A percentile compares a stretch with the other conserved stretches of the same genome.
Evolutionary conservation across 2,329 filamentous ascomycete genomes (phyloP).

Genomic region (Hypoxylon sp.): DNA sequence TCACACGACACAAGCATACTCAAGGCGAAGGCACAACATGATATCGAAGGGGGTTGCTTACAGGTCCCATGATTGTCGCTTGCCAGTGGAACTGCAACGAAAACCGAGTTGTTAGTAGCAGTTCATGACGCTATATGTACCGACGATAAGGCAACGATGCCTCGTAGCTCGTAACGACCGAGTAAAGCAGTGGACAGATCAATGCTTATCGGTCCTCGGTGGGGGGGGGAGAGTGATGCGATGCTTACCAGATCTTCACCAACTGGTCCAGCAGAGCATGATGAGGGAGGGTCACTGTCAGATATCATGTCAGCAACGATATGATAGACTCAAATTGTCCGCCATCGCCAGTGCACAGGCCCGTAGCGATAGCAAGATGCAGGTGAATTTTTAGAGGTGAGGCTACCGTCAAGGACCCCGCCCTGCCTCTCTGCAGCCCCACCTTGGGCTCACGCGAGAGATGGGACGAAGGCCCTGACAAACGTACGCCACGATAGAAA

Average conservation of each 20-base stretch:
- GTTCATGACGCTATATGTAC: constrained; percentile 5
- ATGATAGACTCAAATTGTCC: constrained; percentile 29
- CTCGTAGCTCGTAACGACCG: constrained; percentile 41
- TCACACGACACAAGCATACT: background rate
- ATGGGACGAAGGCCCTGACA: constrained; percentile 28
- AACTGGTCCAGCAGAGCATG: constrained; percentile 96
- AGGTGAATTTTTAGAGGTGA: constrained; percentile 15
- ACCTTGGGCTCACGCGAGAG: constrained; percentile 45
- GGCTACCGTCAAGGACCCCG: constrained; percentile 43
- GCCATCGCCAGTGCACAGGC: background rate
- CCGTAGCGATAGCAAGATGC: background rate
- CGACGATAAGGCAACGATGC: background rate
- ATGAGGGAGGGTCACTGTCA: constrained; percentile 93
- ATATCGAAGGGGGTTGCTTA: constrained; percentile 62
- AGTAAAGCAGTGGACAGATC: constrained; percentile 36
- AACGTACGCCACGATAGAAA: constrained; percentile 35
- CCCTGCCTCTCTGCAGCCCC: constrained; percentile 44
- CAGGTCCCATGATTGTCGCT: constrained; percentile 99
- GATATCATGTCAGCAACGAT: constrained; percentile 48
- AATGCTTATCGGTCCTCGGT: constrained; percentile 44
- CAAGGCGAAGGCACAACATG: background rate
- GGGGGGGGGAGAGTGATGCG: constrained; percentile 50
- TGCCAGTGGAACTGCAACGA: constrained; percentile 94
- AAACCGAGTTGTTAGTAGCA: constrained; percentile 49
- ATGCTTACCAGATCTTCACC: constrained; percentile 94